Conservation (phyloP, 208 protist species). For the Leptomonas pyrrhocoris region DNA sequence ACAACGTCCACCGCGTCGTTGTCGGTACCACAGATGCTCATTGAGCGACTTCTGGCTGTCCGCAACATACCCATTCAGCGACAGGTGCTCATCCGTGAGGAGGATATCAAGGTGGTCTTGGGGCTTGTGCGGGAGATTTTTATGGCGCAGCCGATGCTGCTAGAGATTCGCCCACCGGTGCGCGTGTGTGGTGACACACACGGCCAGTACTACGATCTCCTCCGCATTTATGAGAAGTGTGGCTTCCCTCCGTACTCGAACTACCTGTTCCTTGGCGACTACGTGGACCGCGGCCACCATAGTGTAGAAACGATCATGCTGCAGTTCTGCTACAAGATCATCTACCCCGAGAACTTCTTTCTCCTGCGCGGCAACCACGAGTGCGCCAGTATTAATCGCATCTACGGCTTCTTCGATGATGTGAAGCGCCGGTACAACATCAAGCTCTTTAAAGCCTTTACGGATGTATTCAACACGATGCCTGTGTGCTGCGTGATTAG, state of each 20-base stretch:
- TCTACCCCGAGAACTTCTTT: conserved; percentile 98
- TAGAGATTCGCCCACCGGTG: conserved; percentile 89
- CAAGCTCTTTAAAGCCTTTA: too few species aligned
- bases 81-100: conserved; percentile 81
- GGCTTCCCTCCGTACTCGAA: conserved; percentile 98
- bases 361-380: conserved; percentile 99
- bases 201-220: conserved; percentile 99
- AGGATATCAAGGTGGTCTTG: conserved; percentile 78
- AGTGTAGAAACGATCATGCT: conserved; percentile 95
- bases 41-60: conserved; percentile 74
- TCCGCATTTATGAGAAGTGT: conserved; percentile 99
- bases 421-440: too few species aligned
- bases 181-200: conserved; percentile 97
- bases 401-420: conserved; percentile 99
- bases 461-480: conserved; percentile 99
- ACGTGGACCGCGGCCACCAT: conserved; percentile 98
- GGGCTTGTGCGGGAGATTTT: conserved; percentile 82
- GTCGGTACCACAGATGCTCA: conserved; percentile 53
- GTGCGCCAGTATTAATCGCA: conserved; percentile 97
- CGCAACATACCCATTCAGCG: conserved; percentile 57
- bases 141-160: conserved; percentile 88
- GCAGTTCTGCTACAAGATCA: too few species aligned
- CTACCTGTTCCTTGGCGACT: conserved; percentile 99
- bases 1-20: neutral
- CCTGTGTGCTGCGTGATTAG: conserved; percentile 99